Percentiles rank a stretch among this genome's conserved stretches.
phyloP scores from a whole-genome alignment of 2,329 filamentous ascomycete genomes.

The Aspergillus tubingensis region DNA sequence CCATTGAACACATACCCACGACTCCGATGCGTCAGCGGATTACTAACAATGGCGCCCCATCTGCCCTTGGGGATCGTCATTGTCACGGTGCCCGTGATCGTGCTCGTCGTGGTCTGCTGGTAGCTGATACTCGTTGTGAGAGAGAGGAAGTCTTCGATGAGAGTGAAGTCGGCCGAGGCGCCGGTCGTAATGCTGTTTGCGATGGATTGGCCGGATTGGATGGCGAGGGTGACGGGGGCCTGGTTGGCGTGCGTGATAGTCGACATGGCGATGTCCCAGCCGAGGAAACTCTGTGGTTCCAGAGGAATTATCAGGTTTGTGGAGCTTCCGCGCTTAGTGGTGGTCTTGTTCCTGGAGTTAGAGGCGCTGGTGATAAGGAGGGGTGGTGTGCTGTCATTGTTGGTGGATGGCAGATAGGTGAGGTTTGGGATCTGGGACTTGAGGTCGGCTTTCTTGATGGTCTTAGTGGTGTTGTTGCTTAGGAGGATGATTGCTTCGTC shows the following conservation, averaged over 20 bases:
- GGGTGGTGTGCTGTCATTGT: background rate
- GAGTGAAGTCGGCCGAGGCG: slow-evolving; percentile 3
- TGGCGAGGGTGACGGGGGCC: slow-evolving; percentile 17
- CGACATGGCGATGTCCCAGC: slow-evolving; percentile 24
- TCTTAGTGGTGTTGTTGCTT: slow-evolving; percentile 12
- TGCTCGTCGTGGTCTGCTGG: slow-evolving; percentile 11
- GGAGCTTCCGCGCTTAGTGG: slow-evolving; percentile 8
- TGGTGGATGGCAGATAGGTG: background rate
- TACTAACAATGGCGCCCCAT: slow-evolving; percentile 23
- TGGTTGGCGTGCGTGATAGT: slow-evolving; percentile 20
- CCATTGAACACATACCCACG: slow-evolving; percentile 21
- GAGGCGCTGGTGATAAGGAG: background rate
- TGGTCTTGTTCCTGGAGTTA: background rate
- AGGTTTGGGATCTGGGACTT: slow-evolving; percentile 10
- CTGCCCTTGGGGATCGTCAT: slow-evolving; percentile 21
- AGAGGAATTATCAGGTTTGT: slow-evolving; percentile 20
- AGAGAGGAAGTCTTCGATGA: slow-evolving; percentile 15
- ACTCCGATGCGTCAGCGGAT: slow-evolving; percentile 19
- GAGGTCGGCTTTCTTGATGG: slow-evolving; percentile 17
- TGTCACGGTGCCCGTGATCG: slow-evolving; percentile 21
- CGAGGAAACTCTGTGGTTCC: slow-evolving; percentile 18
- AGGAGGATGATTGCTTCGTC: slow-evolving; percentile 15
- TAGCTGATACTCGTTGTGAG: slow-evolving; percentile 10
- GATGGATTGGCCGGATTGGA: slow-evolving; percentile 14
- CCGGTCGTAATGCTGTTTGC: slow-evolving; percentile 19